These are phyloP conservation scores for Botrytis galanthina DNA, from an alignment of 2,329 filamentous ascomycete species.

Conservation along the genomic window DNA sequence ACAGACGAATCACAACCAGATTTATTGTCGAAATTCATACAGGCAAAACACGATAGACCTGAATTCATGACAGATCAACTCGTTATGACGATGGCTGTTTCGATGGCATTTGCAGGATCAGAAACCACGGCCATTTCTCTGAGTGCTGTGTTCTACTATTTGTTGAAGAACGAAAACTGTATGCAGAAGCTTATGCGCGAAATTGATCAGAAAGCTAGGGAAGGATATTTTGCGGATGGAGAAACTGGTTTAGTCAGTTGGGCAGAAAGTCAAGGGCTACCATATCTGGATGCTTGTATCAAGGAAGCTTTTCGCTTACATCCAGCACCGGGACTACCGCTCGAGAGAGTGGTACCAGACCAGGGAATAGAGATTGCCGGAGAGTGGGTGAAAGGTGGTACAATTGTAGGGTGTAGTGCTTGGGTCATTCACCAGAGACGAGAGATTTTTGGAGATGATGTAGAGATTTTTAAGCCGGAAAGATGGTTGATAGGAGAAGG, in stretches of 20 bases:
- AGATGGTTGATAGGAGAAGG: conserved; percentile 55
- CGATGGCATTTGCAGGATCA: conserved; percentile 70
- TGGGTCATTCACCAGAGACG: conserved; percentile 71
- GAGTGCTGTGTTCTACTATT: conserved; percentile 69
- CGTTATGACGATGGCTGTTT: conserved; percentile 69
- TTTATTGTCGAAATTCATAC: conserved; percentile 69
- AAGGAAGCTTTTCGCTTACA: conserved; percentile 77
- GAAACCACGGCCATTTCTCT: conserved; percentile 79
- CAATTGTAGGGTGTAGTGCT: conserved; percentile 70
- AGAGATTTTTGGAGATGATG: conserved; percentile 67
- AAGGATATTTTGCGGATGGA: conserved; percentile 51
- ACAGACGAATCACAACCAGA: conserved; percentile 48
- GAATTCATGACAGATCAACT: conserved; percentile 69
- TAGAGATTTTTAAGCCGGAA: conserved; percentile 65
- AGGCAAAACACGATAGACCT: conserved; percentile 63
- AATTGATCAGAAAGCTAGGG: conserved; percentile 56
- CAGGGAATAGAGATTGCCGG: conserved; percentile 63
- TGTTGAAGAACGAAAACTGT: conserved; percentile 60
- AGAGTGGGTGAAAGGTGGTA: conserved; percentile 62
- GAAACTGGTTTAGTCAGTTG: conserved; percentile 65
- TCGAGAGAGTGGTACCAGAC: conserved; percentile 70
- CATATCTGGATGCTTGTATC: conserved; percentile 74
- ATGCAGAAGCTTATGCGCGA: conserved; percentile 58
- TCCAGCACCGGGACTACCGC: conserved; percentile 67
- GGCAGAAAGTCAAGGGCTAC: conserved; percentile 65